Percentiles rank a stretch among this genome's conserved stretches.
phyloP scores from a whole-genome alignment of 768 basidiomycete genomes.

The Phlebiopsis gigantea region DNA sequence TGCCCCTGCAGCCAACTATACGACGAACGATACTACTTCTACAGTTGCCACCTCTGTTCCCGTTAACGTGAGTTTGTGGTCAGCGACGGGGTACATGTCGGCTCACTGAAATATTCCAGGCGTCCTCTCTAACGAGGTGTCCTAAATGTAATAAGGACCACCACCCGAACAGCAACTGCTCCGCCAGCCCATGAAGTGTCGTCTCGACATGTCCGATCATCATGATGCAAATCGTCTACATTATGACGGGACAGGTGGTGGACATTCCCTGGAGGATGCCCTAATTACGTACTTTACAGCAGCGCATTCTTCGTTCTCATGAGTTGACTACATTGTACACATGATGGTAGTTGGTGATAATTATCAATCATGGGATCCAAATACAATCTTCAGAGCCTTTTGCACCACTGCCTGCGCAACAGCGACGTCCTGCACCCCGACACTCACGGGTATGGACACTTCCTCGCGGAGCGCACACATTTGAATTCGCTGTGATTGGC shows the following conservation, averaged over 20 bases:
- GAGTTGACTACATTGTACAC: neutral
- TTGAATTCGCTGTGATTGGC: constrained; percentile 10
- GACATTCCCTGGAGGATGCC: neutral
- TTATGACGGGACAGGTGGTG: neutral
- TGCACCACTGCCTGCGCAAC: constrained; percentile 67
- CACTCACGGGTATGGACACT: constrained; percentile 86
- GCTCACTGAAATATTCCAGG: neutral
- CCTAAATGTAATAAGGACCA: neutral
- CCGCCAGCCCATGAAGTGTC: neutral
- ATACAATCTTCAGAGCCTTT: constrained; percentile 47
- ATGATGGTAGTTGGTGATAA: neutral
- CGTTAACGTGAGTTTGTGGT: too few relatives aligned
- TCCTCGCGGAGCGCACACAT: constrained; percentile 15
- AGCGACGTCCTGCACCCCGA: constrained; percentile 84
- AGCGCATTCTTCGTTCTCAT: neutral
- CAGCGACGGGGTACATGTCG: too few relatives aligned
- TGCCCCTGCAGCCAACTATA: too few relatives aligned
- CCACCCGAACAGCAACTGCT: neutral
- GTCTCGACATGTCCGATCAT: neutral
- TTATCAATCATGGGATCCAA: constrained; percentile 42
- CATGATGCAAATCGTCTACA: neutral
- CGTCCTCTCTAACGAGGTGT: neutral
- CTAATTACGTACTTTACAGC: neutral
- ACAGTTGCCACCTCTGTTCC: too few relatives aligned
- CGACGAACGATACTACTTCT: too few relatives aligned